These are phyloP conservation scores for Metarhizium humberi DNA, from an alignment of 2,329 filamentous ascomycete genomes.

Conservation along the genomic window DNA sequence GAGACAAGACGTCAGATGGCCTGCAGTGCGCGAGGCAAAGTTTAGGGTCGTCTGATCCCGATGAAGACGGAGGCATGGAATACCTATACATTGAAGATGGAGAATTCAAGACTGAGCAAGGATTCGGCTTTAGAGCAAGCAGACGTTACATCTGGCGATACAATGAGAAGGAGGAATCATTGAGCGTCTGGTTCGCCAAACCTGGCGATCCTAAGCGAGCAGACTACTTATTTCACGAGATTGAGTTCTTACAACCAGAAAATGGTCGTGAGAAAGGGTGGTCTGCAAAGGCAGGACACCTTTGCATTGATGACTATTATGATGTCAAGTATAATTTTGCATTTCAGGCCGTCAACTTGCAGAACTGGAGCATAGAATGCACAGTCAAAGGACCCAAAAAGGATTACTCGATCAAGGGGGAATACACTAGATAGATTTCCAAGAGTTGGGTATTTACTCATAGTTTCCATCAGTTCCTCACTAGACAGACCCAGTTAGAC, in stretches of 20 bases:
- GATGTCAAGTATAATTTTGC: slow-evolving; percentile 60
- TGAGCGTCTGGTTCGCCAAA: slow-evolving; percentile 68
- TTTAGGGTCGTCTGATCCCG: slow-evolving; percentile 5
- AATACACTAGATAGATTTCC: slow-evolving; percentile 33
- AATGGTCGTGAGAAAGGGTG: slow-evolving; percentile 35
- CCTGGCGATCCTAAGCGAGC: slow-evolving; percentile 50
- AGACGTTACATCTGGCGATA: slow-evolving; percentile 68
- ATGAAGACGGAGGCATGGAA: slow-evolving; percentile 36
- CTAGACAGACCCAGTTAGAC: neutral
- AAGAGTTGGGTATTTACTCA: neutral
- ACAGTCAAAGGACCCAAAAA: slow-evolving; percentile 64
- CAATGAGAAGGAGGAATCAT: slow-evolving; percentile 44
- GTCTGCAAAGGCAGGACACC: slow-evolving; percentile 56
- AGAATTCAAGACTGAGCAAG: slow-evolving; percentile 48
- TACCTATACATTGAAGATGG: slow-evolving; percentile 64
- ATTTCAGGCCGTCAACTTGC: slow-evolving; percentile 48
- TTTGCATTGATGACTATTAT: slow-evolving; percentile 65
- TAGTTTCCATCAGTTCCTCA: neutral
- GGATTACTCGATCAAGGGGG: slow-evolving; percentile 54
- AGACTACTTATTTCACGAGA: slow-evolving; percentile 66
- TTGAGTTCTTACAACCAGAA: slow-evolving; percentile 47
- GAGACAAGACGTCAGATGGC: slow-evolving; percentile 47
- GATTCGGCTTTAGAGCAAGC: slow-evolving; percentile 49
- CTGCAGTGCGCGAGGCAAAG: slow-evolving; percentile 22
- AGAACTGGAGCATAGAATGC: slow-evolving; percentile 52